A percentile compares a stretch with the other conserved stretches of the same genome.
Evolutionary conservation across 2,329 filamentous ascomycete genomes (phyloP).

Genomic region (Cladophialophora yegresii): DNA sequence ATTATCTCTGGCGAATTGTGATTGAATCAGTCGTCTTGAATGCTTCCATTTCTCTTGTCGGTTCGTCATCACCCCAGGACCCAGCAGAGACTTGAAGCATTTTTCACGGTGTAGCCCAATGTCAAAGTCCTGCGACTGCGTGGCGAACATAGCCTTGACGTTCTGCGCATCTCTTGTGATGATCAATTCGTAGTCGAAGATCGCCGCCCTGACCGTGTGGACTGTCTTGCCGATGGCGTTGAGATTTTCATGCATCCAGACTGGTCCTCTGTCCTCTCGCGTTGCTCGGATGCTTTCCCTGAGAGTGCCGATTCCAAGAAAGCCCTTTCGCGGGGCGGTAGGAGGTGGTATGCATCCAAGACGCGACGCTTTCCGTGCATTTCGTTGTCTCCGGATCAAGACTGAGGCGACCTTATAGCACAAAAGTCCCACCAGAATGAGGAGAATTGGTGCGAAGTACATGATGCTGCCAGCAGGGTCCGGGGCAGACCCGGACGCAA

Average conservation of each 20-base stretch:
- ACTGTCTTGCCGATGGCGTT: constrained; percentile 38
- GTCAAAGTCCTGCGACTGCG: constrained; percentile 78
- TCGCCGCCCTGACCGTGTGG: constrained; percentile 43
- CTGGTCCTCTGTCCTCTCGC: constrained; percentile 42
- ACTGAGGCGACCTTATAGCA: constrained; percentile 37
- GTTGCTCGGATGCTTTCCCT: constrained; percentile 42
- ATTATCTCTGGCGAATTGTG: constrained; percentile 84
- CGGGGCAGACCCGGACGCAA: too few relatives aligned
- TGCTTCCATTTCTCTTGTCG: constrained; percentile 76
- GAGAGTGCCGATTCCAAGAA: constrained; percentile 40
- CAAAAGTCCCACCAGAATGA: constrained; percentile 26
- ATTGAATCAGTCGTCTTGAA: constrained; percentile 74
- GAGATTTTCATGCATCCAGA: constrained; percentile 41
- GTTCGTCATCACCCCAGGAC: constrained; percentile 60
- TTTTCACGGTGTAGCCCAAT: constrained; percentile 75
- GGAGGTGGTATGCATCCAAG: constrained; percentile 41
- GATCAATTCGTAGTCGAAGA: constrained; percentile 45
- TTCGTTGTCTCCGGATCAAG: constrained; percentile 36
- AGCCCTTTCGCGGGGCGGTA: constrained; percentile 40
- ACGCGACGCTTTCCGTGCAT: constrained; percentile 38
- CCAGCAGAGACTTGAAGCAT: constrained; percentile 47
- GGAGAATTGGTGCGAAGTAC: neutral
- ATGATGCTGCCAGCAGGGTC: too few relatives aligned
- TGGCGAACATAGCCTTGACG: constrained; percentile 66
- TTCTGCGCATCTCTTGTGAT: constrained; percentile 59